Evolutionary conservation across 345 rosid species (phyloP).

Genomic region (Rubroshorea leprosula): DNA sequence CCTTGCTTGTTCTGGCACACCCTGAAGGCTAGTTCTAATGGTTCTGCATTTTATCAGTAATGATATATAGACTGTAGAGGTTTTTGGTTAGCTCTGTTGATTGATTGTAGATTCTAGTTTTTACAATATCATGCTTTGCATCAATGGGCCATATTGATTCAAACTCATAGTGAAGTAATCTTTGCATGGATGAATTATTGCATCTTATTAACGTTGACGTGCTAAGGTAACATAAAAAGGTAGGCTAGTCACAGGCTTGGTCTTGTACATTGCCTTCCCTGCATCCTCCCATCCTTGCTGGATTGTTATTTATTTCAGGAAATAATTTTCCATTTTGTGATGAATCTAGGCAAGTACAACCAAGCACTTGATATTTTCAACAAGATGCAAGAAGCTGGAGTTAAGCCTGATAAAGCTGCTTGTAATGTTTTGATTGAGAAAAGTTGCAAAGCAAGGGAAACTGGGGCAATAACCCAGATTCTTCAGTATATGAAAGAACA

Average conservation of each 20-base stretch:
- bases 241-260: not conserved
- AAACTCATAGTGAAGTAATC: too few species aligned
- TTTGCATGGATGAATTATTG: too few species aligned
- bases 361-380: constrained; percentile 66
- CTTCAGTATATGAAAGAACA: constrained; percentile 63
- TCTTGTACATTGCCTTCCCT: constrained; percentile 4
- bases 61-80: too few species aligned
- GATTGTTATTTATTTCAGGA: constrained; percentile 11
- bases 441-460: constrained; percentile 56
- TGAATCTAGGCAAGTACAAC: constrained; percentile 53
- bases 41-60: too few species aligned
- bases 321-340: constrained; percentile 16
- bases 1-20: too few species aligned
- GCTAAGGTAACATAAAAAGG: too few species aligned
- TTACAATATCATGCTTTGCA: too few species aligned
- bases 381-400: constrained; percentile 76
- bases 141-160: too few species aligned
- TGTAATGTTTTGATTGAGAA: constrained; percentile 74
- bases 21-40: too few species aligned
- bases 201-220: too few species aligned
- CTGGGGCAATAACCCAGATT: constrained; percentile 34
- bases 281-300: constrained; percentile 11
- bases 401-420: constrained; percentile 83
- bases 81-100: too few species aligned
- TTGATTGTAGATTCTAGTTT: too few species aligned